Evolutionary conservation across 768 basidiomycete genomes (phyloP), one percentile per base, ranked within the genome.

Genomic region (Collybia sp.): DNA sequence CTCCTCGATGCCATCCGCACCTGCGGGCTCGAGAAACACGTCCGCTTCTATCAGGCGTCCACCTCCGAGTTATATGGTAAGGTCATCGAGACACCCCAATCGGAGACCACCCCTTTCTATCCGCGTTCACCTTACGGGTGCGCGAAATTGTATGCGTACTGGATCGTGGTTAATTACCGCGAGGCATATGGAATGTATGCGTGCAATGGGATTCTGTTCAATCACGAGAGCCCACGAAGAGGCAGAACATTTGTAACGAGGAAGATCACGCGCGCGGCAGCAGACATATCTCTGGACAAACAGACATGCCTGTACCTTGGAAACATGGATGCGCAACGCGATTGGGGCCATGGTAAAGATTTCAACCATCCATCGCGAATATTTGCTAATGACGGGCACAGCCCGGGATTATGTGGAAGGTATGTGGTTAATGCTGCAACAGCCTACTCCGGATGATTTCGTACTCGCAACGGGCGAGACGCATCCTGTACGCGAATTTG

Each of bases 31-130:
- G 89, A 94, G 63, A 84, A 88, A 57, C 88, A 94, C 68, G 79
- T 91, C 57, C 84, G 89, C 40, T 98, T 98, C 77, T 98, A 97
- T 72, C 93, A 95, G 66, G 94, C 94, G 0, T 95, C 93, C 5
- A 98, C 94, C 10, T 96, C 93, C 4, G 94, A 98, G 68, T 77
- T 97, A 12, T 97, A 98, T 66, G 94, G 94, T 48, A 93, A 95
- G 70, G 95, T 97, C 56, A 85, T 91, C 52, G 89, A 94, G 68
- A 91, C 90, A 6, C 94, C 93, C 1, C 94, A 98, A 68, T 86
- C 80, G 66, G 94, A 98, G 73, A 89, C 85, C 2, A 98, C 94
- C 0, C 94, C 94, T 0, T 98, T 98, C 76, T 95, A 98, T 71
- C 94, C 94, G n/a, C 88, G 94, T 46, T 90, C 87, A 42, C 94